These are phyloP conservation scores for Aureobasidium sp. DNA, from an alignment of 2,329 filamentous ascomycete genomes.

Conservation along the genomic window DNA sequence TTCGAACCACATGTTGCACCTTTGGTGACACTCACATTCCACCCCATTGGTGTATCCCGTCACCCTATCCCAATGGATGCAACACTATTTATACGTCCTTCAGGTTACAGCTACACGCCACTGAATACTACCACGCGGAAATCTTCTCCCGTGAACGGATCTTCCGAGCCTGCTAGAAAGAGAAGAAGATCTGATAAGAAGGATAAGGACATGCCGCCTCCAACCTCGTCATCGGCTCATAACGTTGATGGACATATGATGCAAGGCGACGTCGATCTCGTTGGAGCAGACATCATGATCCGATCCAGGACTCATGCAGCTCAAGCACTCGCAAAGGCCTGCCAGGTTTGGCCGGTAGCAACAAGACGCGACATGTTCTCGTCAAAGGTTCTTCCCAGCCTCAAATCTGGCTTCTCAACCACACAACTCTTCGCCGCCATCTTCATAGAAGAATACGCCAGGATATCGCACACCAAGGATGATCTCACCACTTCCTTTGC, in stretches of 20 bases:
- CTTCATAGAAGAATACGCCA: slow-evolving; percentile 83
- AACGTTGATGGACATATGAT: slow-evolving; percentile 98
- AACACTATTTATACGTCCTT: slow-evolving; percentile 84
- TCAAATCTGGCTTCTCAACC: slow-evolving; percentile 70
- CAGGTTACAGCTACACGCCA: slow-evolving; percentile 70
- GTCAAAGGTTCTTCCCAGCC: slow-evolving; percentile 55
- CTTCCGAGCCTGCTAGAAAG: slow-evolving; percentile 63
- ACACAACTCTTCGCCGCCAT: slow-evolving; percentile 79
- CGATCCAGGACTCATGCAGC: slow-evolving; percentile 84
- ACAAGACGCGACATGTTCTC: slow-evolving; percentile 58
- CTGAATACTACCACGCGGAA: slow-evolving; percentile 32
- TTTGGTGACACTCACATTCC: slow-evolving; percentile 77
- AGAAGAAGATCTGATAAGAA: slow-evolving; percentile 78
- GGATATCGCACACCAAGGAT: slow-evolving; percentile 38
- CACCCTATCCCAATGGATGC: slow-evolving; percentile 90
- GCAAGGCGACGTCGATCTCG: slow-evolving; percentile 89
- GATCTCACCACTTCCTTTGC: slow-evolving; percentile 53
- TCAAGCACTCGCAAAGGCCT: slow-evolving; percentile 75
- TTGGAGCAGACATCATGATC: slow-evolving; percentile 81
- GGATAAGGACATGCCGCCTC: slow-evolving; percentile 54
- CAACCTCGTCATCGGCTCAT: slow-evolving; percentile 58
- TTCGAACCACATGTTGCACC: slow-evolving; percentile 69
- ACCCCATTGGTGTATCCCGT: slow-evolving; percentile 85
- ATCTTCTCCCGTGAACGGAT: slow-evolving; percentile 40
- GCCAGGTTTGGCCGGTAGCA: slow-evolving; percentile 64